Percentiles rank a stretch among this genome's conserved stretches.
These are phyloP conservation scores for Oxytropis ochrocephala DNA, from an alignment of 306 rosid genomes.

Conservation along the genomic window DNA sequence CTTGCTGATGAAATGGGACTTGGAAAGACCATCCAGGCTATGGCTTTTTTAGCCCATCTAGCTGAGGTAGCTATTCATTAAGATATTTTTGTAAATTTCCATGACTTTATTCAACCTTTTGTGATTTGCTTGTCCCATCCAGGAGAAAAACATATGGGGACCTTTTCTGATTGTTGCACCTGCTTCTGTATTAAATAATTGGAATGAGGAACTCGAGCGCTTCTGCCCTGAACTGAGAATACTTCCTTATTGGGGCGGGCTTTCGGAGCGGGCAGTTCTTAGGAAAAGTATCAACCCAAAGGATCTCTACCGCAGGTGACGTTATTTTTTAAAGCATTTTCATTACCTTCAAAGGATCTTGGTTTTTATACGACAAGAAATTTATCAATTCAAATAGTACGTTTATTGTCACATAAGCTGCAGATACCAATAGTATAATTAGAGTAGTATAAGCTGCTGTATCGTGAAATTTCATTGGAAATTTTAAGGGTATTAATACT, in stretches of 20 bases:
- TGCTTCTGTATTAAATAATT: conserved; percentile 91
- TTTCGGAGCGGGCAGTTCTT: conserved; percentile 74
- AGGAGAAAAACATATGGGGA: conserved; percentile 99
- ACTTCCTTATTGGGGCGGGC: conserved; percentile 98
- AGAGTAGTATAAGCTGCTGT: neutral
- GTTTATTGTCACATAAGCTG: neutral
- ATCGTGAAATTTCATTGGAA: neutral
- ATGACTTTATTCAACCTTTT: conserved; percentile 3
- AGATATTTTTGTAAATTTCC: neutral
- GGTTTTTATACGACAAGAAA: neutral
- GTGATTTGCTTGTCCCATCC: conserved; percentile 33
- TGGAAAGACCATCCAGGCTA: conserved; percentile 98
- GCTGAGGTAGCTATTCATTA: conserved; percentile 68
- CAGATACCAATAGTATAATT: neutral
- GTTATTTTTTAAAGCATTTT: conserved; percentile 9
- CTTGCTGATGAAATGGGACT: conserved; percentile 99
- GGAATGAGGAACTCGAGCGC: conserved; percentile 98
- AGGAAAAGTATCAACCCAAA: conserved; percentile 89
- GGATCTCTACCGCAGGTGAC: conserved; percentile 87
- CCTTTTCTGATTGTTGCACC: conserved; percentile 98
- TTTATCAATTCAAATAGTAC: neutral
- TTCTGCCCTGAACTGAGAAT: conserved; percentile 87
- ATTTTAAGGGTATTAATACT: neutral
- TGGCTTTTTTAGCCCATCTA: conserved; percentile 96
- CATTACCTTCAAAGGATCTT: neutral